Evolutionary conservation across 306 rosid genomes (phyloP), one percentile per base, ranked within the genome.

Genomic region (Ziziphus jujuba): DNA sequence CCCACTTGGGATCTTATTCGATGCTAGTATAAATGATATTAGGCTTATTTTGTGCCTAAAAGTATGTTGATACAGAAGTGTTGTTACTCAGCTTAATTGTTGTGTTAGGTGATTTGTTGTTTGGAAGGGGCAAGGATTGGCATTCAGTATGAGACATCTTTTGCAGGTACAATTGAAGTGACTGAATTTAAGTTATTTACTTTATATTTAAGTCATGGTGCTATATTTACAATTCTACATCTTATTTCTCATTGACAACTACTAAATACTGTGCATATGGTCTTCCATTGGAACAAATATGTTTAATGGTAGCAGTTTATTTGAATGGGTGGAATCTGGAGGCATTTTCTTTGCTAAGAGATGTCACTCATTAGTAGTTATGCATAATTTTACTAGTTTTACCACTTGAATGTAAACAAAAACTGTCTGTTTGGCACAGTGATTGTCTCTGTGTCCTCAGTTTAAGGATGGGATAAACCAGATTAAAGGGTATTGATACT

Each of bases 81-180:
- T 36, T 47, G 40, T 47, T 56, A 61, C 22, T 53, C 31, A 63
- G 49, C 47, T 38, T 23, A 40, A 34, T 65, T 64, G 44, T 75
- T 69, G 71, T 59, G 71, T 59, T 91, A 93, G 99, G 85, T 90
- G 65, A 88, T 90, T 71, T 88, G 90, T 77, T 82, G 96, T 77
- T 79, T 93, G 90, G 99, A 90, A 85, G 99, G 88, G 20, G 79
- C 97, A 2, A 88, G 92, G 88, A 93, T 93, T 62, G 95, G 99
- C 53, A 84, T 87, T 70, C 97, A 86, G 23, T 93, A 84, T 75
- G 95, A 88, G 80, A 93, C 96, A 51, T 86, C 95, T 68, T 93
- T 81, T 82, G 99, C 99, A 9, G 99, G 99, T 90, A 83, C 65
- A 59, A 38, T 66, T 58, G 69, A 74, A 69, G 59, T n/a, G 58